phyloP scores from a whole-genome alignment of 2,329 filamentous ascomycete genomes.

The Aspergillus pseudoviridinutans region DNA sequence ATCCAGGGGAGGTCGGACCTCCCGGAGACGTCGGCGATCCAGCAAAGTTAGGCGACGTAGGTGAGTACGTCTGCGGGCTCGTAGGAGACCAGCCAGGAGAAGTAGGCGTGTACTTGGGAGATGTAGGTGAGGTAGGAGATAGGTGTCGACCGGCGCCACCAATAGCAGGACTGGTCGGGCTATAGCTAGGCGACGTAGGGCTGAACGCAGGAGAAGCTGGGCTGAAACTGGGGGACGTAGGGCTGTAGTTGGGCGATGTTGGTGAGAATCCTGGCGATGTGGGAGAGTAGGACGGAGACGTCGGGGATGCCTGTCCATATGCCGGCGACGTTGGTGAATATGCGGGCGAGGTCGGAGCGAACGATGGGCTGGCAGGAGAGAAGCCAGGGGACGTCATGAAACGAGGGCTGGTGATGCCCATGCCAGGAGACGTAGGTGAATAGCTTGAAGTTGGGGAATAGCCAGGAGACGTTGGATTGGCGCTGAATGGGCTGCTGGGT shows the following conservation, averaged over 20 bases:
- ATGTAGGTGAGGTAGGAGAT: constrained; percentile 46
- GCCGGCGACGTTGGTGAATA: constrained; percentile 76
- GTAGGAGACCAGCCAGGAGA: constrained; percentile 50
- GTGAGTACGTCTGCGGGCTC: constrained; percentile 48
- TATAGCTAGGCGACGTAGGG: constrained; percentile 58
- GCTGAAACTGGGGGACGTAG: constrained; percentile 55
- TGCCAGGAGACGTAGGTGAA: constrained; percentile 71
- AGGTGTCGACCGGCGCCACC: constrained; percentile 39
- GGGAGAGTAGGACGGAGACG: constrained; percentile 50
- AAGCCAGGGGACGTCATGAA: constrained; percentile 53
- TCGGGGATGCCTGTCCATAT: constrained; percentile 64
- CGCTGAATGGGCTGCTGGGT: constrained; percentile 72
- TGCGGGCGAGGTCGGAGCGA: constrained; percentile 54
- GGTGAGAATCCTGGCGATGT: constrained; percentile 55
- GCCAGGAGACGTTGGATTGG: constrained; percentile 65
- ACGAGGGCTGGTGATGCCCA: constrained; percentile 53
- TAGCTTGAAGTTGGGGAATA: constrained; percentile 61
- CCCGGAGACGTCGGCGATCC: constrained; percentile 42
- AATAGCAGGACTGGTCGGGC: constrained; percentile 50
- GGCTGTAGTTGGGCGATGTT: constrained; percentile 59
- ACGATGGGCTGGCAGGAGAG: constrained; percentile 52
- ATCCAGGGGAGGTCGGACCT: constrained; percentile 39
- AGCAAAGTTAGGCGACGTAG: constrained; percentile 47
- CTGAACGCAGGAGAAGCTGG: constrained; percentile 50
- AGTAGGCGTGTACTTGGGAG: constrained; percentile 53